These are phyloP conservation scores for Solanum sitiens DNA, from an alignment of 257 asterid genomes.

Conservation along the genomic window DNA sequence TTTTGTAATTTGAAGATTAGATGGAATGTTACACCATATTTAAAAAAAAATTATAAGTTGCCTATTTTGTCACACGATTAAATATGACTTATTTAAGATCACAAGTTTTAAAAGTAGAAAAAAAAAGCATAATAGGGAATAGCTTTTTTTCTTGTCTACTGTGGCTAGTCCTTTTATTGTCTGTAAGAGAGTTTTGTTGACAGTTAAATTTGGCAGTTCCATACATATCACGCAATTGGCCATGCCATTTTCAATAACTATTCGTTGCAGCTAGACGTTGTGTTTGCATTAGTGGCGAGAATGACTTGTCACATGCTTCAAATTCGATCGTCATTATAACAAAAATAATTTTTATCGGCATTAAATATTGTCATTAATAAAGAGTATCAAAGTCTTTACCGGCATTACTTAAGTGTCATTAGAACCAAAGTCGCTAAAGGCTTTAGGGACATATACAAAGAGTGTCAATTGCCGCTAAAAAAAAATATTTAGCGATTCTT, in stretches of 20 bases:
- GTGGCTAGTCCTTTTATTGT: background rate
- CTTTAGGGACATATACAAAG: too few relatives aligned
- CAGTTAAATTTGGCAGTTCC: background rate
- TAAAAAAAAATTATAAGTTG: background rate
- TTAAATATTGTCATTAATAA: too few relatives aligned
- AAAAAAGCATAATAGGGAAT: background rate
- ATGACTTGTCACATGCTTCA: constrained; percentile 23
- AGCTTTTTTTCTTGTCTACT: background rate
- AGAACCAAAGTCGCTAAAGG: too few relatives aligned
- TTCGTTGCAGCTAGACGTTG: constrained; percentile 4
- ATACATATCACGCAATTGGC: background rate
- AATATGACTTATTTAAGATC: background rate
- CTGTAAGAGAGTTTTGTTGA: background rate
- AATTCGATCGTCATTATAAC: background rate
- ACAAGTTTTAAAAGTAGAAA: too few relatives aligned
- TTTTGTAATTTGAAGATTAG: background rate
- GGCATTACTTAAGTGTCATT: too few relatives aligned
- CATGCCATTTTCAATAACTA: background rate
- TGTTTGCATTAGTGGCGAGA: constrained; percentile 31
- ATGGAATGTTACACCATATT: background rate
- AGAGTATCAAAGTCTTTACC: too few relatives aligned
- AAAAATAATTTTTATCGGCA: too few relatives aligned
- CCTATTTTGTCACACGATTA: background rate
- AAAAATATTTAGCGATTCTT: too few relatives aligned
- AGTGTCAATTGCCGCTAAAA: too few relatives aligned